Evolutionary conservation across 345 rosid genomes (phyloP).

Genomic region (Boechera retrofracta): DNA sequence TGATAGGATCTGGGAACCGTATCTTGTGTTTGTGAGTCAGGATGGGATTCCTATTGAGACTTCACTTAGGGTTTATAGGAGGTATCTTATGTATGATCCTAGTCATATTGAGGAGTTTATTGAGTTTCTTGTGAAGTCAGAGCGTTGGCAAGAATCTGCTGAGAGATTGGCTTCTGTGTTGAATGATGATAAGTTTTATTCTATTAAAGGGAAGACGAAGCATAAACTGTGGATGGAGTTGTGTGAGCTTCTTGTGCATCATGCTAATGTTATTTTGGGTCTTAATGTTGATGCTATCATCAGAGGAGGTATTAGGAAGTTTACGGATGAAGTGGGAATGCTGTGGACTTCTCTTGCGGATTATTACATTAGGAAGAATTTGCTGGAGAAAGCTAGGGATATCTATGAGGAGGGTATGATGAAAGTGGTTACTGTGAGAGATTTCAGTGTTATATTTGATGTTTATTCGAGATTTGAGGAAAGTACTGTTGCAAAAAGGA

Average conservation of each 20-base stretch:
- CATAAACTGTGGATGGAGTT: constrained; percentile 91
- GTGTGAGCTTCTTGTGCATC: constrained; percentile 85
- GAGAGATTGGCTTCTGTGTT: constrained; percentile 89
- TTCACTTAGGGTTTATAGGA: constrained; percentile 82
- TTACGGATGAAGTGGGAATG: constrained; percentile 90
- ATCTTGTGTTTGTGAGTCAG: constrained; percentile 85
- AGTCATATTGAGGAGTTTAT: constrained; percentile 86
- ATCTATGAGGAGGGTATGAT: constrained; percentile 96
- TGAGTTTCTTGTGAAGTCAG: constrained; percentile 82
- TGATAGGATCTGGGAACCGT: constrained; percentile 91
- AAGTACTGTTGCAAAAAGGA: constrained; percentile 69
- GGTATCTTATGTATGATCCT: constrained; percentile 97
- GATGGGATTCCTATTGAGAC: constrained; percentile 92
- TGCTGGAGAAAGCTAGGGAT: constrained; percentile 94
- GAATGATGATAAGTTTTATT: constrained; percentile 84
- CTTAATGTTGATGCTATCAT: constrained; percentile 93
- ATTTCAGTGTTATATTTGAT: constrained; percentile 91
- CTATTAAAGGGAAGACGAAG: constrained; percentile 87
- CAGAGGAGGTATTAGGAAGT: constrained; percentile 95
- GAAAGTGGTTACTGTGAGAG: constrained; percentile 90
- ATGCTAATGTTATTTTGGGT: constrained; percentile 85
- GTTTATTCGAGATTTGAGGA: constrained; percentile 85
- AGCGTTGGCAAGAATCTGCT: constrained; percentile 89
- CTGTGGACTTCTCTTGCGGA: constrained; percentile 97
- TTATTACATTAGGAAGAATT: constrained; percentile 83